phyloP scores from a whole-genome alignment of 345 rosid species.

The Geranium rotundifolium region DNA sequence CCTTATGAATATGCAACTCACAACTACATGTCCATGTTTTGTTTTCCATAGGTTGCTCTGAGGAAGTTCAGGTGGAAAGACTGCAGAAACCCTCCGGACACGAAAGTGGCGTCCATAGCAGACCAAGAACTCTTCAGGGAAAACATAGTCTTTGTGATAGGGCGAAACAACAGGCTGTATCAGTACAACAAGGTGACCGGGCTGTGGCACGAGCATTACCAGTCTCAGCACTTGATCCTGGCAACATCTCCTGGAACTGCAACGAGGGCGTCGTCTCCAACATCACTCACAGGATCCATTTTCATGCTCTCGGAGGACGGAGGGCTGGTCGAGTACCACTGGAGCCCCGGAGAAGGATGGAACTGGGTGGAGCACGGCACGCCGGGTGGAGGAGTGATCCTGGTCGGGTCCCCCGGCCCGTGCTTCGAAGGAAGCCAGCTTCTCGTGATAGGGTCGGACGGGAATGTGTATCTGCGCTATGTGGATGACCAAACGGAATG shows the following conservation, averaged over 20 bases:
- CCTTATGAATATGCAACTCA: no score
- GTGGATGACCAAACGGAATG: conserved; percentile 34
- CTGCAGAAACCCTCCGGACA: conserved; percentile 36
- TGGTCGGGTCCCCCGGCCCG: conserved; percentile 51
- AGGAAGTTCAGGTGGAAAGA: conserved; percentile 61
- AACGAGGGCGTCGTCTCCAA: conserved; percentile 24
- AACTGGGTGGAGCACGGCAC: conserved; percentile 62
- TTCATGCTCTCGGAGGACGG: conserved; percentile 55
- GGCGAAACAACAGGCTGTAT: conserved; percentile 38
- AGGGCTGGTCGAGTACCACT: conserved; percentile 56
- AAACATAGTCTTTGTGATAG: conserved; percentile 39
- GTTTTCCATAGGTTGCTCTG: conserved; percentile 33
- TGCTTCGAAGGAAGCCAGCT: conserved; percentile 41
- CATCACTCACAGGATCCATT: conserved; percentile 46
- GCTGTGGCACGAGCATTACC: conserved; percentile 61
- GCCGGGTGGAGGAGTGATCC: conserved; percentile 36
- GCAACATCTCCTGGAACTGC: conserved; percentile 42
- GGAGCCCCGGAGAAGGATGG: conserved; percentile 57
- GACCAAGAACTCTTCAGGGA: conserved; percentile 54
- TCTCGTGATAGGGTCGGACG: conserved; percentile 50
- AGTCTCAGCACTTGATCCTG: conserved; percentile 46
- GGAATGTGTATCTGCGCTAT: conserved; percentile 43
- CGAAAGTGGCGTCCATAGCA: conserved; percentile 43
- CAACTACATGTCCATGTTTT: background rate
- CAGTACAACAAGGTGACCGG: conserved; percentile 58